phyloP scores from a whole-genome alignment of 805 yeast genomes.

The Teunomyces aglyptinius region DNA sequence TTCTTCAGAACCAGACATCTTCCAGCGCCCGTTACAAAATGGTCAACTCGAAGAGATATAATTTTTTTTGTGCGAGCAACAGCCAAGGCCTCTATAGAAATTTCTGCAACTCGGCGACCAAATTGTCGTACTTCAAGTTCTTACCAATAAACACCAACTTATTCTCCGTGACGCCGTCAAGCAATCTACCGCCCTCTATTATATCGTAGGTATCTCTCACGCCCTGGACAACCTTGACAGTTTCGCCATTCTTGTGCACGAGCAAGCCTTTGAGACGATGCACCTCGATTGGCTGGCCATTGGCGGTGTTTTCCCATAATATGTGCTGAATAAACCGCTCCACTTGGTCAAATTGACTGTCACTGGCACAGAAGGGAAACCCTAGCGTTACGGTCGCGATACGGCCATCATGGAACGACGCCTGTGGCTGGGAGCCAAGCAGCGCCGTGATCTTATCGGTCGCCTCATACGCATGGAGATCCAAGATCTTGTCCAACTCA shows the following conservation, averaged over 20 bases:
- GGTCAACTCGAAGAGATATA: not conserved
- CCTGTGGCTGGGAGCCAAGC: constrained; percentile 9
- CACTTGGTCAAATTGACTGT: constrained; percentile 41
- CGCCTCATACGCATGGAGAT: constrained; percentile 72
- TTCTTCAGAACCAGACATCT: constrained; percentile 1
- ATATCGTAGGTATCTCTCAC: constrained; percentile 91
- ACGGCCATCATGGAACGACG: constrained; percentile 38
- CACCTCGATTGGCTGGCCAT: constrained; percentile 54
- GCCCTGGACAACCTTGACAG: constrained; percentile 74
- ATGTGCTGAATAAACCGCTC: constrained; percentile 67
- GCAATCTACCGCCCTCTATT: constrained; percentile 42
- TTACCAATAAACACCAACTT: constrained; percentile 79
- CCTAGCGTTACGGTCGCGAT: constrained; percentile 36
- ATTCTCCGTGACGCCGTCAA: constrained; percentile 40
- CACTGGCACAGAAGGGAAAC: constrained; percentile 43
- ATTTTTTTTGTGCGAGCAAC: not conserved
- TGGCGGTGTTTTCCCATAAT: constrained; percentile 65
- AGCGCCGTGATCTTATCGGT: constrained; percentile 17
- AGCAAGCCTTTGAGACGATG: constrained; percentile 82
- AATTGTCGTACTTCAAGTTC: constrained; percentile 40
- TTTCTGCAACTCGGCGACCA: constrained; percentile 29
- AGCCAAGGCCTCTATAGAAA: not conserved
- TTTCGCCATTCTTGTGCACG: constrained; percentile 34
- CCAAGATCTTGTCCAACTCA: constrained; percentile 62
- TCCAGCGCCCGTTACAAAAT: not conserved